A percentile compares a stretch with the other conserved stretches of the same genome.
Evolutionary conservation across 495 filamentous ascomycete genomes (phyloP).

Genomic region (Glarea lozoyensis): DNA sequence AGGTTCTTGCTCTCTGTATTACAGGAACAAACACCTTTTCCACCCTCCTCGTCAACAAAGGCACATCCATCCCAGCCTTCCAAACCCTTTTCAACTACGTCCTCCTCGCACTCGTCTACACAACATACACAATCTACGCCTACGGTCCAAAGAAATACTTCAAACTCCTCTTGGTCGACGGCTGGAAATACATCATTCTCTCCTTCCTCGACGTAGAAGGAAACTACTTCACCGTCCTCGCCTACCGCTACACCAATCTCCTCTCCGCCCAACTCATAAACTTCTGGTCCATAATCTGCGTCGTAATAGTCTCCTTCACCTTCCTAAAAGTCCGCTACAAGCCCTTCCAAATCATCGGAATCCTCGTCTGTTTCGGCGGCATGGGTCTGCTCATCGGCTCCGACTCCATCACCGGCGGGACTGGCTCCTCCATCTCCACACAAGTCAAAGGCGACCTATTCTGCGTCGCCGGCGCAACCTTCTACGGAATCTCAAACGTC

Average conservation of each 20-base stretch:
- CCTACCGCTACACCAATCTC: constrained; percentile 61
- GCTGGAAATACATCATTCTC: constrained; percentile 93
- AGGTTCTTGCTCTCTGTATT: constrained; percentile 80
- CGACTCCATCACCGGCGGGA: constrained; percentile 70
- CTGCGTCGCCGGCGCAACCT: constrained; percentile 75
- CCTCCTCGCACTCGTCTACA: constrained; percentile 74
- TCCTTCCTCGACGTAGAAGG: constrained; percentile 91
- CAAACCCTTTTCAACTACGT: constrained; percentile 94
- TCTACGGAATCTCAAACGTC: constrained; percentile 87
- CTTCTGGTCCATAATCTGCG: constrained; percentile 96
- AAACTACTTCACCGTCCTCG: constrained; percentile 95
- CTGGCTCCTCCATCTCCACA: constrained; percentile 53
- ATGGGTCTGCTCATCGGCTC: constrained; percentile 83
- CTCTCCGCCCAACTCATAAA: constrained; percentile 85
- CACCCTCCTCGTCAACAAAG: constrained; percentile 53
- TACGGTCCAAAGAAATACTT: constrained; percentile 69
- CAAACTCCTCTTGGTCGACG: constrained; percentile 52
- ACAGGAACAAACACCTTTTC: constrained; percentile 86
- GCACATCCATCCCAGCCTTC: constrained; percentile 89
- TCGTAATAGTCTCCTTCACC: constrained; percentile 75
- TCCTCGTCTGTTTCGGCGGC: constrained; percentile 83
- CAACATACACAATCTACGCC: constrained; percentile 69
- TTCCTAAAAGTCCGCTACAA: constrained; percentile 86
- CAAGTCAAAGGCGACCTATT: constrained; percentile 91
- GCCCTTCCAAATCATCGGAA: constrained; percentile 70